Conservation (phyloP, 225 moss, liverwort and hornwort species). For the Physcomitrium patens region DNA sequence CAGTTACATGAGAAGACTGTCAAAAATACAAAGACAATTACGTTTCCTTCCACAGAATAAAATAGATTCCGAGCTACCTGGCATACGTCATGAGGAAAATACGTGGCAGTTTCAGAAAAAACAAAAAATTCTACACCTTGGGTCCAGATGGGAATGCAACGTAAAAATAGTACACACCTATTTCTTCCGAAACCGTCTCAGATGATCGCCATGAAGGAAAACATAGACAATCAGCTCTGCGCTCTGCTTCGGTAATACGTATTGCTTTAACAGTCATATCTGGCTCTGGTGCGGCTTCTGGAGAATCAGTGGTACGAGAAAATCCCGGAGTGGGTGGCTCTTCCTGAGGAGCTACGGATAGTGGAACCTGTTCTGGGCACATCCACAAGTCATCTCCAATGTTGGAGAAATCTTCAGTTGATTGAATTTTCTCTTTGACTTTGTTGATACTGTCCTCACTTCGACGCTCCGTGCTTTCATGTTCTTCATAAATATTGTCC, state of each 20-base stretch:
- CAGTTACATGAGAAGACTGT: slow-evolving; percentile 12
- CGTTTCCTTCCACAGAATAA: background rate
- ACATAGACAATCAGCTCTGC: slow-evolving; percentile 50
- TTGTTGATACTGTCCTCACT: background rate
- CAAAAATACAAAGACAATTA: background rate
- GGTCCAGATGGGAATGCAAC: background rate
- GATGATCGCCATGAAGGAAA: slow-evolving; percentile 51
- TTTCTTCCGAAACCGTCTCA: slow-evolving; percentile 32
- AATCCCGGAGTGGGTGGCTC: slow-evolving; percentile 10
- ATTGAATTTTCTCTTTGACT: slow-evolving; percentile 5
- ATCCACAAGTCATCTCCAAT: slow-evolving; percentile 47
- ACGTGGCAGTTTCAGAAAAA: background rate
- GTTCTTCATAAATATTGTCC: slow-evolving; percentile 9
- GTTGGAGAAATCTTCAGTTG: slow-evolving; percentile 29
- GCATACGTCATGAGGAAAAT: background rate
- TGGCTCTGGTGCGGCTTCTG: slow-evolving; percentile 4
- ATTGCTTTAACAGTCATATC: slow-evolving; percentile 13
- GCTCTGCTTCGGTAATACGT: slow-evolving; percentile 40
- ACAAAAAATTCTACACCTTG: background rate
- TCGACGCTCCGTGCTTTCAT: background rate
- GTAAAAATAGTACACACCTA: slow-evolving; percentile 36
- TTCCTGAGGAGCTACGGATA: slow-evolving; percentile 44
- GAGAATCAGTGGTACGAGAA: slow-evolving; percentile 6
- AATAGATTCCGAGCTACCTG: background rate
- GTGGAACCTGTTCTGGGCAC: slow-evolving; percentile 38